These are phyloP conservation scores for Gossypium gossypioides DNA, from an alignment of 441 rosid genomes.

Conservation along the genomic window DNA sequence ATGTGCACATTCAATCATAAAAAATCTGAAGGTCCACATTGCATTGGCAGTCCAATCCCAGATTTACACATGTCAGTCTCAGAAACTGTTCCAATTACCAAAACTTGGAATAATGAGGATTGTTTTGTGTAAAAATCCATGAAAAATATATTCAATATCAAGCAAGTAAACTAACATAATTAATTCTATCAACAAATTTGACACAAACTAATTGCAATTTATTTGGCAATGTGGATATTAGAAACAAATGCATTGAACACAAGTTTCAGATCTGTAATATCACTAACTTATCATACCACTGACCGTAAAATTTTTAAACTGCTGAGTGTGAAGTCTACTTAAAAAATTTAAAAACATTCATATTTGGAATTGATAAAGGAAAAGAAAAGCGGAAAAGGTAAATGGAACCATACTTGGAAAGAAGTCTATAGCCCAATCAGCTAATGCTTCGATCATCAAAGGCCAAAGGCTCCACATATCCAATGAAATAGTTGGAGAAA, in stretches of 20 bases:
- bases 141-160: background rate
- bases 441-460: constrained; percentile 78
- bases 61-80: too few relatives aligned
- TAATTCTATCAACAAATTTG: background rate
- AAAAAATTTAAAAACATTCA: background rate
- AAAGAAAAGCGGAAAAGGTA: background rate
- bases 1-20: background rate
- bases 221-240: background rate
- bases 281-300: background rate
- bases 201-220: background rate
- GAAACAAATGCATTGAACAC: background rate
- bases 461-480: constrained; percentile 99
- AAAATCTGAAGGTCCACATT: background rate
- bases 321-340: background rate
- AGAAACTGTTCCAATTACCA: background rate
- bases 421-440: constrained; percentile 96
- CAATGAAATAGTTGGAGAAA: constrained; percentile 83
- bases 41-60: background rate
- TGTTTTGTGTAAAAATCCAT: background rate
- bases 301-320: background rate
- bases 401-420: constrained; percentile 64
- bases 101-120: background rate
- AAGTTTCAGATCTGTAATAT: background rate
- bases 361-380: background rate
- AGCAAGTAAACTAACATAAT: background rate